Conservation (phyloP, 164 flowering plant species). For the Annona squamosa region DNA sequence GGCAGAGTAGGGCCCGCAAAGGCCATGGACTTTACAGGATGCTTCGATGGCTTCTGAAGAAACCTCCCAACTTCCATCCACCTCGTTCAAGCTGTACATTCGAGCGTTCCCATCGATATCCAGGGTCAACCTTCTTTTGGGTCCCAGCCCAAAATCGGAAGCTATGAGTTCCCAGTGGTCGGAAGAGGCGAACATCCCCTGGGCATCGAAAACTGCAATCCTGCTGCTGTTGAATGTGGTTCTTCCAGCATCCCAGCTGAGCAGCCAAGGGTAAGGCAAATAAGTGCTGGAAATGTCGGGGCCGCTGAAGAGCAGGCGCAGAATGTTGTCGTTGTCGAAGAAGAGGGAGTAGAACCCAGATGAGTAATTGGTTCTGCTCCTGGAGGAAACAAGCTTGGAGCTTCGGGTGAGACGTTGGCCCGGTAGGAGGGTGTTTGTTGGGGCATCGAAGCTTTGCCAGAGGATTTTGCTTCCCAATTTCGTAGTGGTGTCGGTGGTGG, state of each 20-base stretch:
- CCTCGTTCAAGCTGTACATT: conserved; percentile 12
- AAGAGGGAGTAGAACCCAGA: conserved; percentile 27
- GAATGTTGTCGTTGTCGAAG: conserved; percentile 34
- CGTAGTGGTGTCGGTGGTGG: background rate
- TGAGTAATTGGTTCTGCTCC: conserved; percentile 21
- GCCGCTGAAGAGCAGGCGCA: conserved; percentile 21
- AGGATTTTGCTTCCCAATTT: background rate
- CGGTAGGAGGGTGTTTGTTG: conserved; percentile 43
- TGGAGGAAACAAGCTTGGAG: conserved; percentile 20
- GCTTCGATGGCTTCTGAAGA: conserved; percentile 6
- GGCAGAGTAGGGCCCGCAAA: conserved; percentile 4
- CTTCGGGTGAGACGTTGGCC: conserved; percentile 18
- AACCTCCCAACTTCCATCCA: conserved; percentile 7
- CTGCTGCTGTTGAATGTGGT: conserved; percentile 14
- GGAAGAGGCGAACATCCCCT: conserved; percentile 11
- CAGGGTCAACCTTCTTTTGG: conserved; percentile 14
- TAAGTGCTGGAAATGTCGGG: conserved; percentile 21
- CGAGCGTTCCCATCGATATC: conserved; percentile 15
- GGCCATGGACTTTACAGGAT: conserved; percentile 12
- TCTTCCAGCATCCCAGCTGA: conserved; percentile 2
- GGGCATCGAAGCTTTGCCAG: conserved; percentile 39
- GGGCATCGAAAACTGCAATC: conserved; percentile 6
- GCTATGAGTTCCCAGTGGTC: conserved; percentile 5
- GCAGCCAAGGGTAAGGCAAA: conserved; percentile 22
- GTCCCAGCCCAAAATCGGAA: conserved; percentile 13